phyloP scores from a whole-genome alignment of 805 yeast genomes.

The Clavispora carvajalis region DNA sequence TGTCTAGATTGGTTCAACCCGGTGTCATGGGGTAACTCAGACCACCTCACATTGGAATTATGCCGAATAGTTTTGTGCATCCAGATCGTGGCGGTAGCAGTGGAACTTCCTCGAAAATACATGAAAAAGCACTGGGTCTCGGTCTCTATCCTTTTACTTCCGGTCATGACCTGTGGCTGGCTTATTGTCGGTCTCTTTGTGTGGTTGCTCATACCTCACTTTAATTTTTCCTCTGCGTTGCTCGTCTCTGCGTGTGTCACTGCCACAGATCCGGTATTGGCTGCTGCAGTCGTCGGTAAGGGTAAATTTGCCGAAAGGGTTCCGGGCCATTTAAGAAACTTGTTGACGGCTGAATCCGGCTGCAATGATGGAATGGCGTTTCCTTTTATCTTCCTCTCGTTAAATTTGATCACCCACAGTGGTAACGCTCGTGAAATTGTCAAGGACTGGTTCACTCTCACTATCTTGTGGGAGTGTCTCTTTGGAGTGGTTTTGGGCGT shows the following conservation, averaged over 20 bases:
- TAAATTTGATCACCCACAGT: slow-evolving; percentile 60
- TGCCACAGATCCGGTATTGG: slow-evolving; percentile 92
- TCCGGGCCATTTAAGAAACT: slow-evolving; percentile 85
- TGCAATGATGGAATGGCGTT: slow-evolving; percentile 96
- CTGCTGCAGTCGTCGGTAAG: slow-evolving; percentile 93
- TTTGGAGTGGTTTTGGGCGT: slow-evolving; percentile 76
- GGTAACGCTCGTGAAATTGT: slow-evolving; percentile 65
- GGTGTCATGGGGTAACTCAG: slow-evolving; percentile 77
- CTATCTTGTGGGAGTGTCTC: slow-evolving; percentile 75
- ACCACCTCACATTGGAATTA: slow-evolving; percentile 74
- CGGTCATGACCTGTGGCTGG: slow-evolving; percentile 93
- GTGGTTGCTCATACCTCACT: slow-evolving; percentile 70
- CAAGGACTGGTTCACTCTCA: slow-evolving; percentile 73
- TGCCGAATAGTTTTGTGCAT: slow-evolving; percentile 78
- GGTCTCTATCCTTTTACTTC: slow-evolving; percentile 66
- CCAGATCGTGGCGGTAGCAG: slow-evolving; percentile 92
- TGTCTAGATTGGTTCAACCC: slow-evolving; percentile 83
- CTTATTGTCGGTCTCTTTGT: slow-evolving; percentile 71
- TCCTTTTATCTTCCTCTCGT: slow-evolving; percentile 73
- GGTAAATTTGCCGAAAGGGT: slow-evolving; percentile 88
- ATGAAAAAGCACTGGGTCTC: slow-evolving; percentile 81
- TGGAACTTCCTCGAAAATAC: slow-evolving; percentile 84
- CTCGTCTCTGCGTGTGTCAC: slow-evolving; percentile 84
- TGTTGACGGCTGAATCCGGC: slow-evolving; percentile 81
- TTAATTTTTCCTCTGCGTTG: slow-evolving; percentile 66